Percentiles rank a stretch among this genome's conserved stretches.
Conservation (phyloP, 371 early-diverging fungal genomes). For the Smittium mucronatum region DNA sequence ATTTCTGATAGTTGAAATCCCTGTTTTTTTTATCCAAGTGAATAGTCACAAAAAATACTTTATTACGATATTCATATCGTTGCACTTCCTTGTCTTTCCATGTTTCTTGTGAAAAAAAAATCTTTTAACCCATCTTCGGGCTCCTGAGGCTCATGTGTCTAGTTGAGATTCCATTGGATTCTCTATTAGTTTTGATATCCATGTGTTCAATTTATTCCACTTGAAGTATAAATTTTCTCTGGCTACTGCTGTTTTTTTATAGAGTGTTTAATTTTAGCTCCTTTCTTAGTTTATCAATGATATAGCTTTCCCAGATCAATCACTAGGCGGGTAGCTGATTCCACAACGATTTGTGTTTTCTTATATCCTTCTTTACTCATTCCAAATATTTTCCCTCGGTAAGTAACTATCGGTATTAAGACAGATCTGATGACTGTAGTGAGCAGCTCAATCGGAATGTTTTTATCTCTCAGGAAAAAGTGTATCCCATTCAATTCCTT, state of each 20-base stretch:
- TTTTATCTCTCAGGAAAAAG: not conserved
- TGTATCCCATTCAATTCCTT: not conserved
- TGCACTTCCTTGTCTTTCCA: not conserved
- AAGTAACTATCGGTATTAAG: not conserved
- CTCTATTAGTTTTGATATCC: conserved; percentile 3
- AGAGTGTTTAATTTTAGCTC: conserved; percentile 1
- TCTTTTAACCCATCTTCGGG: not conserved
- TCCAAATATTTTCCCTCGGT: conserved; percentile 5
- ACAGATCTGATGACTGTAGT: conserved; percentile 1
- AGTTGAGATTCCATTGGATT: not conserved
- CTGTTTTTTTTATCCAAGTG: not conserved
- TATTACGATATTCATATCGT: not conserved
- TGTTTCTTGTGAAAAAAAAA: not conserved
- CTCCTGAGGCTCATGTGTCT: not conserved
- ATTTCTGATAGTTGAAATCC: not conserved
- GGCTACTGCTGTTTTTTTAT: not conserved
- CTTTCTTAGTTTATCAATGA: conserved; percentile 1
- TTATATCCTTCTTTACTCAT: not conserved
- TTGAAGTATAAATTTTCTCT: conserved; percentile 4
- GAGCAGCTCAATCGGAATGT: not conserved
- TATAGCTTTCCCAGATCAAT: not conserved
- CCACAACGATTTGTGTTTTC: not conserved
- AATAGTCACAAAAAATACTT: not conserved
- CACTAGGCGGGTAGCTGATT: not conserved
- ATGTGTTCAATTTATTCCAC: not conserved